Base-by-base conservation (phyloP, 345 rosid genomes). In the Aurinia saxatilis region DNA sequence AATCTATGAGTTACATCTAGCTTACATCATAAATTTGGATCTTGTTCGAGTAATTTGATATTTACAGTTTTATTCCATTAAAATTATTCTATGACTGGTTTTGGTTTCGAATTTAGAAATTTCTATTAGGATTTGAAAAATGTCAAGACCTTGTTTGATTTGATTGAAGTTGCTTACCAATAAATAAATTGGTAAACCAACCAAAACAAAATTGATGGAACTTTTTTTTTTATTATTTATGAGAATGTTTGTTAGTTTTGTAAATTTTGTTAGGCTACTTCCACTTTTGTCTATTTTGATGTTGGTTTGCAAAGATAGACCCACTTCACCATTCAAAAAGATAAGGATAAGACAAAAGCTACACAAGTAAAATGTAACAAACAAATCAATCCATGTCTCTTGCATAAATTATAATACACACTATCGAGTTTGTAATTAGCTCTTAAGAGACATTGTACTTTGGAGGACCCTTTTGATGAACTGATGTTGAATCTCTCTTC, bases 371-470 rank as follows among this genome's bases (percentile, higher is more conserved):
- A 57, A 7, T 8, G 4, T 7, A 49, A 30, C 44, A 58, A 41
- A 52, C 73, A 60, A 49, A 67, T 31, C 59, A 49, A 39, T 37
- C 57, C 57, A 63, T 21, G 39, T 50, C 38, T 2, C 30, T 21
- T 58, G 25, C 39, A 44, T 51, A 17, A 12, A 14, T 40, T 50
- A 55, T 56, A 56, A 38, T 38, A 10, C n/a, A n/a, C 42, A 50
- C 36, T 8, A 44, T 60, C 11, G 6, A 42, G 3, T 36, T 41
- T 33, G 23, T 49, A 21, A 14, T 17, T 6, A 57, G 18, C 13
- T 57, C 41, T 80, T 65, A 80, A 72, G 76, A 60, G 40, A 76
- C 86, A 1, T 19, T 79, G 44, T 79, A 75, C 63, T 75, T 72
- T 3, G 80, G 84, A 57, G 78, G 82, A 57, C 50, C 73, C 25